Evolutionary conservation across 257 asterid species (phyloP).

Genomic region (Scutellaria barbata): DNA sequence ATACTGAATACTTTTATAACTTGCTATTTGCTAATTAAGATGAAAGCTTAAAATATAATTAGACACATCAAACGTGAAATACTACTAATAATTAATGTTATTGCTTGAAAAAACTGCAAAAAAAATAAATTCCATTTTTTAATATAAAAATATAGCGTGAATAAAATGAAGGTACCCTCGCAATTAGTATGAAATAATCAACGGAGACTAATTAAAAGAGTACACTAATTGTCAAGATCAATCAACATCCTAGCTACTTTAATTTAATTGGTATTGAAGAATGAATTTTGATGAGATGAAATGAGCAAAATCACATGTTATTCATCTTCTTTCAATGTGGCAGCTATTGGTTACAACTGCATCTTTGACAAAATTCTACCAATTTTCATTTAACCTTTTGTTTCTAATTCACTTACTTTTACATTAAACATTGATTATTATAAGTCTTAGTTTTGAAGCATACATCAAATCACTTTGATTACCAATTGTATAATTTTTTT

Average conservation of each 20-base stretch:
- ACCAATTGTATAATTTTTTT: too few relatives aligned
- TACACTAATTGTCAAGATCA: neutral
- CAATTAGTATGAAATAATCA: too few relatives aligned
- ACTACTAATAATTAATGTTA: too few relatives aligned
- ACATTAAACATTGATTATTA: neutral
- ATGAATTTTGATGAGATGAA: constrained; percentile 31
- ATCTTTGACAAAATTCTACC: constrained; percentile 31
- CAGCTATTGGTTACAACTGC: constrained; percentile 37
- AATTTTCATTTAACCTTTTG: neutral
- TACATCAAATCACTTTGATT: neutral
- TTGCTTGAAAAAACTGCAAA: too few relatives aligned
- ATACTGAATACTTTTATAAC: too few relatives aligned
- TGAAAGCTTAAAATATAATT: too few relatives aligned
- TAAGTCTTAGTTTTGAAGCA: constrained; percentile 2
- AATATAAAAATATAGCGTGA: too few relatives aligned
- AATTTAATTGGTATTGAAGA: constrained; percentile 31
- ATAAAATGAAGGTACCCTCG: too few relatives aligned
- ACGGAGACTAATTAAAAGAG: too few relatives aligned
- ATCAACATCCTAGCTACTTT: neutral
- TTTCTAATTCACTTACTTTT: constrained; percentile 9
- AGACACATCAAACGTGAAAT: too few relatives aligned
- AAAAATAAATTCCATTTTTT: too few relatives aligned
- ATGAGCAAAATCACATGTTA: constrained; percentile 40
- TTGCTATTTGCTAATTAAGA: too few relatives aligned
- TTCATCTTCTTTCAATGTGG: constrained; percentile 26